Base-by-base conservation (phyloP, 805 yeast genomes). In the Metschnikowia anglica region DNA sequence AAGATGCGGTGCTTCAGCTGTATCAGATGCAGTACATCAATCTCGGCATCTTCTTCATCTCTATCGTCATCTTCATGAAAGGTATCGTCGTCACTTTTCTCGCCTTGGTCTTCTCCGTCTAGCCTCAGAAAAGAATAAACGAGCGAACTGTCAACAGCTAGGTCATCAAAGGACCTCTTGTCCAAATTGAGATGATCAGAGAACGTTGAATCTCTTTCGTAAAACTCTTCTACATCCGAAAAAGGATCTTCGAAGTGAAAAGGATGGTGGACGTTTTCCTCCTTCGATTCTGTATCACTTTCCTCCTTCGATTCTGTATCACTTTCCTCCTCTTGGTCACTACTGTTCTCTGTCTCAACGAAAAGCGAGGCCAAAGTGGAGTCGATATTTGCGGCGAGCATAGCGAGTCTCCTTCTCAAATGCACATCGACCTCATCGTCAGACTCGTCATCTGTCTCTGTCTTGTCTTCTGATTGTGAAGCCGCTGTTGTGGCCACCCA, bases 81-180 rank as follows among this genome's bases (percentile, higher is more conserved):
- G 28, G 11, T 13, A 11, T 13, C 4, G 10, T 9, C 28, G n/a
- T 5, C 28, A 6, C n/a, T 25, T 25, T 12, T 25, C n/a, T 13
- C 31, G 7, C 18, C 18, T n/a, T 20, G 5, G 4, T 27, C 24
- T 13, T 40, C 43, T 8, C 17, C 23, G 23, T 51, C 54, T 9
- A 44, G 26, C 21, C 54, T 33, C 34, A 44, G 46, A 24, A 49
- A 49, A 5, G 53, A 33, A 26, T 49, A 47, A 1, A 33, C 35
- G n/a, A 36, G 38, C 25, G 55, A 47, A 36, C 62, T 58, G 47
- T 53, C 59, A 40, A 65, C 44, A 2, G 20, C 11, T 4, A 13
- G n/a, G 4, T 34, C 29, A 3, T 21, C 37, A 20, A 39, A 17
- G 1, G 37, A 39, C n/a, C 43, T 13, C 21, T 39, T 39, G 7